Base-by-base conservation (phyloP, 768 basidiomycete genomes). In the Mycena alexandri region DNA sequence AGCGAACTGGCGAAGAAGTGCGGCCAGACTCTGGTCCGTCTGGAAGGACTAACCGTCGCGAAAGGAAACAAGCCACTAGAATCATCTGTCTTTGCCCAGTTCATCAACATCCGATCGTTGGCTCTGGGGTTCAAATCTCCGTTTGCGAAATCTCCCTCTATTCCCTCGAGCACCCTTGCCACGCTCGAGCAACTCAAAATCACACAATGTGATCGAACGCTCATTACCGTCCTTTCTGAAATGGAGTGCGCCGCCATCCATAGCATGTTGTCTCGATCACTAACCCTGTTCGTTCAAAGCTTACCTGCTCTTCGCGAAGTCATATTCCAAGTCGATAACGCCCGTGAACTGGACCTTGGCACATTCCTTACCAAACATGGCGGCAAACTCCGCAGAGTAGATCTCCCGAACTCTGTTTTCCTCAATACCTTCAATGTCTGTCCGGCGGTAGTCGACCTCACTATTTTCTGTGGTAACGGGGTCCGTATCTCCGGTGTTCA, bases 361-460 rank as follows among this genome's bases (percentile, higher is more conserved):
- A 16, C 14, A 22, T 69, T 69, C 42, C 41, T 69, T 11, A 16
- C 19, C 10, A 69, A 65, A 24, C 68, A 69, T 11, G 68, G 68
- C 29, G 43, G 25, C 47, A 65, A 65, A 60, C 52, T 69, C 41
- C 54, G 16, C 17, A 56, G 41, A 9, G 48, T 56, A 10, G 19
- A 17, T 10, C 2, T 47, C 21, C 14, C 16, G 41, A 55, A n/a
- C 9, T 25, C 6, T 38, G 21, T 13, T 33, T 24, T 46, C 36
- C 16, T 41, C 1, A 57, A 47, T 29, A 10, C 61, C 21, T 54
- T 69, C 38, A 47, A 69, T 58, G 19, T 44, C 21, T 69, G 68
- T 57, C 46, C 63, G 17, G 38, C 22, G 19, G 5, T 69, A 22
- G 58, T 55, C 12, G 63, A 61, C 25, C 44, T 69, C 2, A 61